Conservation (phyloP, 345 rosid species). For the Pistacia integerrima region DNA sequence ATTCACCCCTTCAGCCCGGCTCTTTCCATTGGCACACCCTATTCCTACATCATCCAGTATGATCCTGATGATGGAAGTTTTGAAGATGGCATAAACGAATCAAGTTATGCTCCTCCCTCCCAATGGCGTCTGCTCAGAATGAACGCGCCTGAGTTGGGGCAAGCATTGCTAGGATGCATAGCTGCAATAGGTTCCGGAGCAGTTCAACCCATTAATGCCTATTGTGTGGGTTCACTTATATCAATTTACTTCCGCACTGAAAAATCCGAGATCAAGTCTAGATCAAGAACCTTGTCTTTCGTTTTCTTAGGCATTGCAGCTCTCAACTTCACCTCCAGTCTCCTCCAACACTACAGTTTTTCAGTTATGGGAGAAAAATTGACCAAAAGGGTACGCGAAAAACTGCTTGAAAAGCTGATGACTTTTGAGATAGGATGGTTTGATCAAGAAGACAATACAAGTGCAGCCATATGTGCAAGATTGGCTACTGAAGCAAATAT, state of each 20-base stretch:
- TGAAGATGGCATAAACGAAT: constrained; percentile 26
- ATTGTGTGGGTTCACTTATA: constrained; percentile 61
- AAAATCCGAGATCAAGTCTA: constrained; percentile 43
- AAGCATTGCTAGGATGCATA: constrained; percentile 52
- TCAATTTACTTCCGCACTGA: constrained; percentile 48
- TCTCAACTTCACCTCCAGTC: constrained; percentile 48
- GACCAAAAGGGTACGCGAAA: constrained; percentile 63
- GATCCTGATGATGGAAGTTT: constrained; percentile 42
- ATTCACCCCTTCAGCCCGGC: constrained; percentile 60
- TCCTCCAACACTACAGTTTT: constrained; percentile 64
- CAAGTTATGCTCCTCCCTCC: constrained; percentile 48
- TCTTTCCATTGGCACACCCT: constrained; percentile 57
- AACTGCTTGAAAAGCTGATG: constrained; percentile 51
- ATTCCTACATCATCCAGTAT: constrained; percentile 47
- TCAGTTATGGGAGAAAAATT: constrained; percentile 67
- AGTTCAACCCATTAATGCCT: constrained; percentile 71
- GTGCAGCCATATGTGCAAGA: constrained; percentile 67
- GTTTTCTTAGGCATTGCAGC: constrained; percentile 55
- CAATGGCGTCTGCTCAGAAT: constrained; percentile 61
- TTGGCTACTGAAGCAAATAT: constrained; percentile 61
- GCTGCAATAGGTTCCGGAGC: constrained; percentile 69
- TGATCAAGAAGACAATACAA: constrained; percentile 65
- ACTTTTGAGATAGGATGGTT: constrained; percentile 69
- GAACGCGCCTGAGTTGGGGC: constrained; percentile 56
- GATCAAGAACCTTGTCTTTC: constrained; percentile 45